Evolutionary conservation across 495 filamentous ascomycete species (phyloP).

Genomic region (Wilcoxina mikolae): DNA sequence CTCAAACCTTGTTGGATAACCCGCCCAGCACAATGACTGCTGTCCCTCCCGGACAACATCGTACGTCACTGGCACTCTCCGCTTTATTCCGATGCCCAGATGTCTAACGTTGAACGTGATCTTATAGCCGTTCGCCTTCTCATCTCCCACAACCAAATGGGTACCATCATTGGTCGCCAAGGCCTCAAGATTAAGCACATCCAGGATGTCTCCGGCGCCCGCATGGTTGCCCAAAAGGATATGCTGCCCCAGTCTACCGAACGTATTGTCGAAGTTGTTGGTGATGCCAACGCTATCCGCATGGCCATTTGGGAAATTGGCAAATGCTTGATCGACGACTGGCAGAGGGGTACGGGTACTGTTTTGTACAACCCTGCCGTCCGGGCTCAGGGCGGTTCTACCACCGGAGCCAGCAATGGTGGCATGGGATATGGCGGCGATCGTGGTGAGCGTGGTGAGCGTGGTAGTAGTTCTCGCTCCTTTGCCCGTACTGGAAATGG

Average conservation of each 20-base stretch:
- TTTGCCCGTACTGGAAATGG: constrained; percentile 91
- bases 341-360: constrained; percentile 89
- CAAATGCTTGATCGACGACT: constrained; percentile 95
- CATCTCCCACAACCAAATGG: constrained; percentile 99
- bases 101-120: background rate
- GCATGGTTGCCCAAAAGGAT: constrained; percentile 98
- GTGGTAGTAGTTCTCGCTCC: constrained; percentile 46
- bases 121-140: constrained; percentile 76
- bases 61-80: constrained; percentile 44
- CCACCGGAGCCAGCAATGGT: constrained; percentile 30
- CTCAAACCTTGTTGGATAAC: constrained; percentile 77
- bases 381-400: constrained; percentile 51
- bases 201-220: constrained; percentile 88
- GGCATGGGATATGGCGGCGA: constrained; percentile 23
- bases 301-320: constrained; percentile 96
- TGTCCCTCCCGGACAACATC: constrained; percentile 53
- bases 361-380: constrained; percentile 94
- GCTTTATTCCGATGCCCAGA: background rate
- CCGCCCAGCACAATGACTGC: constrained; percentile 41
- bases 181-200: constrained; percentile 99
- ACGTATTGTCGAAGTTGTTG: constrained; percentile 90
- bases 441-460: constrained; percentile 37
- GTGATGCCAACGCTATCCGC: constrained; percentile 83
- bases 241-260: constrained; percentile 99
- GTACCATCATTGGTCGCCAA: constrained; percentile 91